These are phyloP conservation scores for Teratosphaeria pseudoeucalypti DNA, from an alignment of 2,329 filamentous ascomycete genomes.

Conservation along the genomic window DNA sequence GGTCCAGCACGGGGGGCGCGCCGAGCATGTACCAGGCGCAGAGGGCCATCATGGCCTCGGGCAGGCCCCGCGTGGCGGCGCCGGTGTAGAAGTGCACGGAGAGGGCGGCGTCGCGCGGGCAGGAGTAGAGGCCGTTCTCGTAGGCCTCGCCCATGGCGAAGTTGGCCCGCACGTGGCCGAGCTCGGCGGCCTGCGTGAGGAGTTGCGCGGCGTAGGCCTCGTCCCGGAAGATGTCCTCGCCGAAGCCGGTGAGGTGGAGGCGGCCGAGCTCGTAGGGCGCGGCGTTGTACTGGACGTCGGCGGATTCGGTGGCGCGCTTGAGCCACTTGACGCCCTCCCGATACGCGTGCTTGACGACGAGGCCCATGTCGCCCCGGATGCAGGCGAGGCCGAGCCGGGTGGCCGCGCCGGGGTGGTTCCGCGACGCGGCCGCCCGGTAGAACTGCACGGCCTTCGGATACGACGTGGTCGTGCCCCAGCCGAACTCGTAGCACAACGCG, in stretches of 20 bases:
- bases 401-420: conserved; percentile 92
- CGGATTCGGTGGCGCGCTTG: conserved; percentile 81
- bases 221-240: conserved; percentile 88
- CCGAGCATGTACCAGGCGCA: conserved; percentile 99
- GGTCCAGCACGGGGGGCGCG: conserved; percentile 81
- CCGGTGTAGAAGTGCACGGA: conserved; percentile 97
- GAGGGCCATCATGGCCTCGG: conserved; percentile 91
- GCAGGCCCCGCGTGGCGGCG: conserved; percentile 73
- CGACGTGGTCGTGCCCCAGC: conserved; percentile 88
- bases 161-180: conserved; percentile 78
- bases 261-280: conserved; percentile 85
- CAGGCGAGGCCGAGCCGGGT: conserved; percentile 85
- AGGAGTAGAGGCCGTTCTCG: conserved; percentile 79
- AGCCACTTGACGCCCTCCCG: conserved; percentile 93
- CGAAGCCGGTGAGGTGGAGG: conserved; percentile 85
- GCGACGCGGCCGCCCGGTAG: conserved; percentile 78
- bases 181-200: conserved; percentile 85
- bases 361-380: conserved; percentile 74
- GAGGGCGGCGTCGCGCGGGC: conserved; percentile 80
- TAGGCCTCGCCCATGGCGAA: conserved; percentile 92
- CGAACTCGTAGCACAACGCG: conserved; percentile 93
- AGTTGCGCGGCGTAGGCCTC: conserved; percentile 83
- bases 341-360: conserved; percentile 57
- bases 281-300: conserved; percentile 82
- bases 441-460: conserved; percentile 89